Base-by-base conservation (phyloP, 164 flowering plant genomes). In the Magnolia sinica region DNA sequence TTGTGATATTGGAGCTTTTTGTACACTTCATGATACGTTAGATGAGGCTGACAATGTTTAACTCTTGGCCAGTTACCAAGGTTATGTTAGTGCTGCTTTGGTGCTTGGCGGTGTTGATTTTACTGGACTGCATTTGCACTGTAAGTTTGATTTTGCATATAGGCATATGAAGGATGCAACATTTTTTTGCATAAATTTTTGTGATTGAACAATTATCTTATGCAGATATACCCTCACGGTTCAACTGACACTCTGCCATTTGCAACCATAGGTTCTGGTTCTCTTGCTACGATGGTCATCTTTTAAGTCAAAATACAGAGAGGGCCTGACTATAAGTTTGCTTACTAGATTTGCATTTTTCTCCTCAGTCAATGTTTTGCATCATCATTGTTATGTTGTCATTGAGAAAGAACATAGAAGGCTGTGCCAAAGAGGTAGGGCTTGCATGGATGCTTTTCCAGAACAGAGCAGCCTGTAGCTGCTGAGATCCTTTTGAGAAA, bases 261-360 rank as follows among this genome's bases (percentile, higher is more conserved):
- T 86, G 98, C 98, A 2, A 96, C 99, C 50, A 96, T 93, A 97
- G 98, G 98, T 63, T 95, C 97, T 64, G 98, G 98, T 79, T 95
- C 98, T 58, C 92, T 95, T 64, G 99, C 99, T 78, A 98, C 98
- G 31, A 96, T 96, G 99, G 83, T 97, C 37, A 77, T 96, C 13
- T 96, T 96, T n/a, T 80, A 98, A 94, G 78, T 89, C 97, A 50
- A 89, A 88, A 79, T 96, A 91, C 78, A 86, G 64, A 65, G 99
- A 96, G 84, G 97, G 93, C 76, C 76, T 96, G 49, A 91, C 88
- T 80, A 98, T 94, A 87, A 90, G 98, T 87, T 73, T 6, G 24
- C 68, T 66, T 49, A 22, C 74, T 31, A 11, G 55, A 31, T 27
- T 63, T 75, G 31, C 72, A 27, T 75, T 66, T 7, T 73, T 71